Percentiles rank a stretch among this genome's conserved stretches.
phyloP scores from a whole-genome alignment of 2,329 filamentous ascomycete species.

The Biscogniauxia mediterranea region DNA sequence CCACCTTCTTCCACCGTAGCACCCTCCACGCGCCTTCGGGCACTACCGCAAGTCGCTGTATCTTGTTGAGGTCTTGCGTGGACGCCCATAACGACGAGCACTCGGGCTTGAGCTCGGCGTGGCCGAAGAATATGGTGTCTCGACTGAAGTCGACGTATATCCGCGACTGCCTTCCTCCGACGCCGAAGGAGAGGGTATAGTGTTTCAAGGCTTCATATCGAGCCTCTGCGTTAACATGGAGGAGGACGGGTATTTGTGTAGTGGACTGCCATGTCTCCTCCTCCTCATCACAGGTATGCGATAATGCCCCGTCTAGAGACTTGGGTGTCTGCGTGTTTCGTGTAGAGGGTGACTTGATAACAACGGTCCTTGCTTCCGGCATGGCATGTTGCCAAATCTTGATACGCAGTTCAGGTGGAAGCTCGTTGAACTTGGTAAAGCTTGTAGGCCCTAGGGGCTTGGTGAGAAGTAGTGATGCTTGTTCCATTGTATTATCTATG shows the following conservation, averaged over 20 bases:
- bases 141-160: constrained; percentile 33
- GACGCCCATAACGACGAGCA: constrained; percentile 28
- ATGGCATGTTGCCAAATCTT: constrained; percentile 34
- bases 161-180: constrained; percentile 22
- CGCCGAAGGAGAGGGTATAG: constrained; percentile 30
- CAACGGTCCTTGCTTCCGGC: constrained; percentile 29
- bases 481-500: constrained; percentile 26
- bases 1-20: constrained; percentile 28
- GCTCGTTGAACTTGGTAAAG: constrained; percentile 30
- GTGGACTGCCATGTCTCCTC: constrained; percentile 31
- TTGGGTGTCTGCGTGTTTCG: constrained; percentile 11
- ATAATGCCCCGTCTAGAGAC: constrained; percentile 28
- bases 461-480: constrained; percentile 12
- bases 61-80: constrained; percentile 26
- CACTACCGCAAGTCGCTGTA: constrained; percentile 30
- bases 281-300: constrained; percentile 11
- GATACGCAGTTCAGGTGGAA: constrained; percentile 34
- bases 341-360: constrained; percentile 27
- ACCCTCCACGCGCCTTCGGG: constrained; percentile 34
- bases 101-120: constrained; percentile 28
- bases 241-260: constrained; percentile 30
- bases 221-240: constrained; percentile 34
- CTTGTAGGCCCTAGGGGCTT: constrained; percentile 13
- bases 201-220: constrained; percentile 33
- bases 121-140: constrained; percentile 33